phyloP scores from a whole-genome alignment of 805 yeast genomes.

The Ogataea pilisensis region DNA sequence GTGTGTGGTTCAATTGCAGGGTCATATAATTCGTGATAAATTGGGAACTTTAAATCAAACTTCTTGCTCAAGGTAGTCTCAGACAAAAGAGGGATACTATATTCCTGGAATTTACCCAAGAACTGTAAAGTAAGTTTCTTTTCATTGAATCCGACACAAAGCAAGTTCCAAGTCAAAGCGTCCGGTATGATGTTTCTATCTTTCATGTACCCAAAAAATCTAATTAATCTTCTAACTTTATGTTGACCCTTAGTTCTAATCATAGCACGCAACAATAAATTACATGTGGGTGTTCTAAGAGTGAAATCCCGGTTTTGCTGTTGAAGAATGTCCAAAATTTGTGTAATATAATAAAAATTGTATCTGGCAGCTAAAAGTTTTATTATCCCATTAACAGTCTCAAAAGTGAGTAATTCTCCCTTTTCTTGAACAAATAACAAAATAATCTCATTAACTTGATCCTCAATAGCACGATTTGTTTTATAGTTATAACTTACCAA shows the following conservation, averaged over 20 bases:
- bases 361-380: conserved; percentile 7
- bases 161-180: conserved; percentile 14
- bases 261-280: conserved; percentile 8
- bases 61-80: conserved; percentile 1
- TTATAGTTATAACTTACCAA: conserved; percentile 7
- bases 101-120: conserved; percentile 4
- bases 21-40: conserved; percentile 1
- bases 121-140: background rate
- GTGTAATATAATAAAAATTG: conserved; percentile 5
- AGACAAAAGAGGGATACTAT: conserved; percentile 9
- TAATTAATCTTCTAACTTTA: conserved; percentile 8
- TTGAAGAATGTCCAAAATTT: background rate
- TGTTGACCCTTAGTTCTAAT: conserved; percentile 6
- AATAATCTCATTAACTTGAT: conserved; percentile 3
- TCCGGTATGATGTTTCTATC: conserved; percentile 6
- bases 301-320: background rate
- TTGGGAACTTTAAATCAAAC: conserved; percentile 10
- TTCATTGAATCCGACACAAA: conserved; percentile 7
- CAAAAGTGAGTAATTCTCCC: conserved; percentile 3
- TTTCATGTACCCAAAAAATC: conserved; percentile 7
- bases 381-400: conserved; percentile 7
- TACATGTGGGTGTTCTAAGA: conserved; percentile 9
- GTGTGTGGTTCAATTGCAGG: background rate
- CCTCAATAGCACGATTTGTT: conserved; percentile 1
- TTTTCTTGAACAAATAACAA: conserved; percentile 1